Conservation (phyloP, 2,329 filamentous ascomycete species). For the Diaporthe helianthi region DNA sequence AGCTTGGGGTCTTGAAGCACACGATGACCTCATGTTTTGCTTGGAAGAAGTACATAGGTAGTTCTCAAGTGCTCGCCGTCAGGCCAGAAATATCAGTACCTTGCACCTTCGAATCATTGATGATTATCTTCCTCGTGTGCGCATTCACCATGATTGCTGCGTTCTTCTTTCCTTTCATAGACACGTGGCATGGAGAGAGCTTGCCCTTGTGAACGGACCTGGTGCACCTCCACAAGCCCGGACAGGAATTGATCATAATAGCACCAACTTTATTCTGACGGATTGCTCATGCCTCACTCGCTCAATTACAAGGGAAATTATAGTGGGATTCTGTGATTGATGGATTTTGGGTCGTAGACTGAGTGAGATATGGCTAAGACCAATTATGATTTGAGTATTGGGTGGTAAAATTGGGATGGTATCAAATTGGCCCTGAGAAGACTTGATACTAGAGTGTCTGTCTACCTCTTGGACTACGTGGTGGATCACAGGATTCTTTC, state of each 20-base stretch:
- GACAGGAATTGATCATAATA: conserved; percentile 61
- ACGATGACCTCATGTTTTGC: conserved; percentile 58
- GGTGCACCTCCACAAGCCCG: conserved; percentile 59
- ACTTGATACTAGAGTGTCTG: too few relatives aligned
- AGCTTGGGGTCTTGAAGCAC: conserved; percentile 68
- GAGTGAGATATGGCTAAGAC: too few relatives aligned
- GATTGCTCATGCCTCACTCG: conserved; percentile 57
- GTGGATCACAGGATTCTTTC: too few relatives aligned
- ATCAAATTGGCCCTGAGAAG: too few relatives aligned
- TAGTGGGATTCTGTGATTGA: conserved; percentile 57
- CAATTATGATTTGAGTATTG: too few relatives aligned
- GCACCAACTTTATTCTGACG: conserved; percentile 56
- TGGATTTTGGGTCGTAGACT: too few relatives aligned
- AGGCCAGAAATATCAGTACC: conserved; percentile 56
- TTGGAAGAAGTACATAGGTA: conserved; percentile 52
- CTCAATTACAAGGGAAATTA: conserved; percentile 55
- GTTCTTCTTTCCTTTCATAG: conserved; percentile 60
- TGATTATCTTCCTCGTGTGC: conserved; percentile 58
- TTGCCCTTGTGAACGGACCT: conserved; percentile 65
- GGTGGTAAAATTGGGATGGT: too few relatives aligned
- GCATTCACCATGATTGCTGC: conserved; percentile 57
- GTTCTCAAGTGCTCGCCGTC: conserved; percentile 49
- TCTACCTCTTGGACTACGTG: too few relatives aligned
- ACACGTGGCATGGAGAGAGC: conserved; percentile 59
- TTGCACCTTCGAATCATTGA: conserved; percentile 52